Base-by-base conservation (phyloP, 495 filamentous ascomycete species). In the Daldinia childiae region DNA sequence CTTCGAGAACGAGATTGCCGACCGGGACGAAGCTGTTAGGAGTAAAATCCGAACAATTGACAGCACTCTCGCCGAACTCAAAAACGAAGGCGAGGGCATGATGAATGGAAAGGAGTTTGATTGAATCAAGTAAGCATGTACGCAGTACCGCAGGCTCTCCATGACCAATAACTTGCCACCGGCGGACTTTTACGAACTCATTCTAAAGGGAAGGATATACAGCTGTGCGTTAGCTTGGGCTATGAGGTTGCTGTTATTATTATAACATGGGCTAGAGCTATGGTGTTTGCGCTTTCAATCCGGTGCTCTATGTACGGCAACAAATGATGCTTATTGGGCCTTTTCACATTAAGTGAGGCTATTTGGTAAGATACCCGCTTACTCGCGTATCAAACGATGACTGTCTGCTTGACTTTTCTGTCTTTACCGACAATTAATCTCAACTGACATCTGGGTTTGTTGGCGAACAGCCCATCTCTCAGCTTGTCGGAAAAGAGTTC, bases 401-500 rank as follows among this genome's bases (percentile, higher is more conserved):
- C 74, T 17, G 87, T 85, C 67, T 89, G 79, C 65, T 86, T 81
- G 11, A 92, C 89, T 69, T 79, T 86, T 72, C 93, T 83, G 71
- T 90, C 86, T 76, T 85, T 85, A 63, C 88, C 86, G n/a, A 95
- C 87, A 15, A 93, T 83, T 52, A 96, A 75, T 58, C 91, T 84
- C 66, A 96, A 80, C 78, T 95, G 92, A 58, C 85, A 81, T 65
- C 86, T 87, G 38, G 64, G 55, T 58, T 74, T 85, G 12, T 79
- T 79, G 51, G 77, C 78, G 73, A 94, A 91, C 6, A 88, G 82
- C 6, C 92, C 92, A 12, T 78, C 64, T 62, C 92, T 86, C 64
- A 96, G 75, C 11, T 81, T 84, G 27, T 91, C 87, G n/a, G 87
- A 87, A 79, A 88, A 95, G 15, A 96, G 84, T 77, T 96, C 88